A percentile compares a stretch with the other conserved stretches of the same genome.
Conservation (phyloP, 1,284 basidiomycete species). For the Cutaneotrichosporon curvatum region DNA sequence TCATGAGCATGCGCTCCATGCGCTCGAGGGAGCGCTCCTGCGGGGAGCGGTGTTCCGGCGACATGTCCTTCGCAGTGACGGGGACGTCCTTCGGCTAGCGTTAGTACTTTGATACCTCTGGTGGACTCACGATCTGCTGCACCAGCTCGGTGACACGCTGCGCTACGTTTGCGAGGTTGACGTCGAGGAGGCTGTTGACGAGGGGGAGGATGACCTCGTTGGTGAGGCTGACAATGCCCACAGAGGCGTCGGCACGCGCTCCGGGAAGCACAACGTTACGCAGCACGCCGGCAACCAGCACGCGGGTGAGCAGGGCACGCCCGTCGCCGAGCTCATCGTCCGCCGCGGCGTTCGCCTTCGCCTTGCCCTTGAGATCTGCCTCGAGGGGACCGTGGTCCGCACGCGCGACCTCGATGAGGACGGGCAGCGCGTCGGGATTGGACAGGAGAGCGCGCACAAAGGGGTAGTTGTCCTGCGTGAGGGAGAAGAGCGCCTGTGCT, state of each 20-base stretch:
- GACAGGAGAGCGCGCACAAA: slow-evolving; percentile 58
- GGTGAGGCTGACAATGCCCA: slow-evolving; percentile 33
- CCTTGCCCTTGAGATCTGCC: slow-evolving; percentile 42
- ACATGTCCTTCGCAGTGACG: slow-evolving; percentile 32
- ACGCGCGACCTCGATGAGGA: slow-evolving; percentile 62
- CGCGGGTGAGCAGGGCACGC: slow-evolving; percentile 51
- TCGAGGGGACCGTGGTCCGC: slow-evolving; percentile 33
- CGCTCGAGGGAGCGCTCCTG: slow-evolving; percentile 63
- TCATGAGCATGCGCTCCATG: slow-evolving; percentile 65
- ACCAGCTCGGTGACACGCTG: slow-evolving; percentile 55
- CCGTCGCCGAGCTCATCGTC: slow-evolving; percentile 37
- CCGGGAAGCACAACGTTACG: slow-evolving; percentile 62
- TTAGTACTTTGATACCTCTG: background rate
- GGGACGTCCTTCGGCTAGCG: slow-evolving; percentile 23
- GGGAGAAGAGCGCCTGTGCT: slow-evolving; percentile 84
- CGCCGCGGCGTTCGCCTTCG: slow-evolving; percentile 16
- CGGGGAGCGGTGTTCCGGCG: slow-evolving; percentile 58
- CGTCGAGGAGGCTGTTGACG: slow-evolving; percentile 61
- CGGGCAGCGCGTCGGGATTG: slow-evolving; percentile 59
- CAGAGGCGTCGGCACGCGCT: slow-evolving; percentile 59
- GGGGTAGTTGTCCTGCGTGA: slow-evolving; percentile 76
- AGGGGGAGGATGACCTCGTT: slow-evolving; percentile 66
- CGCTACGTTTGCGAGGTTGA: slow-evolving; percentile 56
- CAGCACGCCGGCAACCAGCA: slow-evolving; percentile 70
- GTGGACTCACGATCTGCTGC: slow-evolving; percentile 50